Base-by-base conservation (phyloP, 2,329 filamentous ascomycete genomes). In the Botryotinia narcissicola region DNA sequence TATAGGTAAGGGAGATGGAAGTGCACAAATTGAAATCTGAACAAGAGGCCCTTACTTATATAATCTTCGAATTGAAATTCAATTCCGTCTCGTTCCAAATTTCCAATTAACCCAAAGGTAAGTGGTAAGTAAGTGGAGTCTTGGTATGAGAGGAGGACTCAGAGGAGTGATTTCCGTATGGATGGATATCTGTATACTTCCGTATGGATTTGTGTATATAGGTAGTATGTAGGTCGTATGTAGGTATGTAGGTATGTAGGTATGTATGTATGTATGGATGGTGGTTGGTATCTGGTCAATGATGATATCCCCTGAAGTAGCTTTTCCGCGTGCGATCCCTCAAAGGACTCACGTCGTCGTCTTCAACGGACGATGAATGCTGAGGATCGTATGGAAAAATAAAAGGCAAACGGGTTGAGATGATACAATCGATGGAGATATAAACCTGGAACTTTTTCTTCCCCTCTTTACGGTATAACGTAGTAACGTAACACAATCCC, bases 21-120 rank as follows among this genome's bases (percentile, higher is more conserved):
- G 51, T 70, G 67, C 67, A 40, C n/a, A 70, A 40, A 54, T 67
- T 40, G 64, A 40, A 67, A 54, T 67, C 64, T 67, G 46, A 54
- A 67, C 64, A 18, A 40, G 64, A 35, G 51, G 46, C 46, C 63
- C 46, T 54, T 51, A 67, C 32, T 22, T 37, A 20, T 37, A 40
- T 35, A 64, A 29, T 29, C 40, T 64, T 64, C 61, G 37, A 64
- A 20, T 46, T 8, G 61, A 46, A n/a, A 64, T 46, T 44, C 35
- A 63, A 29, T 63, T 44, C 61, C 60, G 37, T 62, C 29, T 42
- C 37, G 57, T 60, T 60, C 32, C 57, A 22, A 61, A 61, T 60
- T 37, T 61, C 32, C 16, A 61, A 61, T 61, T 16, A 29, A 29
- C 25, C 60, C 37, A n/a, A 63, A 63, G 37, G 1, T 0, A 44